A percentile compares a stretch with the other conserved stretches of the same genome.
phyloP scores from a whole-genome alignment of 257 asterid genomes.

The Scutellaria baicalensis region DNA sequence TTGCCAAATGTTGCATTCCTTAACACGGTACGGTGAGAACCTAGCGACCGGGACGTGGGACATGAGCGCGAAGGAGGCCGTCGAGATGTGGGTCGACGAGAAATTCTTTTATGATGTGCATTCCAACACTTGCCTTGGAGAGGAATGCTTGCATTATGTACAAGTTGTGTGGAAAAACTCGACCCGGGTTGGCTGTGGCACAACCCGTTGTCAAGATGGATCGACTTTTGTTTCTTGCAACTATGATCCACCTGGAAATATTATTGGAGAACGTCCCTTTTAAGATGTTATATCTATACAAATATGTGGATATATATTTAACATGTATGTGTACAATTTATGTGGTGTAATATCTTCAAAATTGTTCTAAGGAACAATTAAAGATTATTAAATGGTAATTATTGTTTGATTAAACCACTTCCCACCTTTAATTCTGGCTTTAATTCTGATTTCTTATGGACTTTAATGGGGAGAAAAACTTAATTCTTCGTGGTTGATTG shows the following conservation, averaged over 20 bases:
- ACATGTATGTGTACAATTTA: too few relatives aligned
- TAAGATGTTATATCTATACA: not conserved
- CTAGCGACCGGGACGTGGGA: conserved; percentile 29
- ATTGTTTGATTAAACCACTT: too few relatives aligned
- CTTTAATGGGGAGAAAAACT: too few relatives aligned
- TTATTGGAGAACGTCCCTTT: conserved; percentile 30
- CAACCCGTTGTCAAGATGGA: conserved; percentile 26
- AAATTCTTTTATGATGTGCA: conserved; percentile 15
- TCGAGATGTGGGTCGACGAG: conserved; percentile 35
- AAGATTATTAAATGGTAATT: too few relatives aligned
- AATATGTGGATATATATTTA: too few relatives aligned
- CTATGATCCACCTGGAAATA: conserved; percentile 40
- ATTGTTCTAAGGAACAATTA: too few relatives aligned
- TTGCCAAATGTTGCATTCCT: conserved; percentile 32
- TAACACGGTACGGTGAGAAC: conserved; percentile 49
- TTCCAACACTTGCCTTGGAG: conserved; percentile 18
- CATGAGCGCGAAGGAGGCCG: conserved; percentile 25
- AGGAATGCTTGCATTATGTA: conserved; percentile 40
- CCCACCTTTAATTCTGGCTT: too few relatives aligned
- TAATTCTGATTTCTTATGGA: too few relatives aligned
- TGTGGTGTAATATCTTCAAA: too few relatives aligned
- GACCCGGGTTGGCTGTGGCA: conserved; percentile 29
- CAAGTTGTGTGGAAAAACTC: conserved; percentile 47
- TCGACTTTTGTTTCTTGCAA: conserved; percentile 33
- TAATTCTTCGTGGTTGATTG: too few relatives aligned